These are phyloP conservation scores for Colletotrichum simmondsii DNA, from an alignment of 2,329 filamentous ascomycete species.

Conservation along the genomic window DNA sequence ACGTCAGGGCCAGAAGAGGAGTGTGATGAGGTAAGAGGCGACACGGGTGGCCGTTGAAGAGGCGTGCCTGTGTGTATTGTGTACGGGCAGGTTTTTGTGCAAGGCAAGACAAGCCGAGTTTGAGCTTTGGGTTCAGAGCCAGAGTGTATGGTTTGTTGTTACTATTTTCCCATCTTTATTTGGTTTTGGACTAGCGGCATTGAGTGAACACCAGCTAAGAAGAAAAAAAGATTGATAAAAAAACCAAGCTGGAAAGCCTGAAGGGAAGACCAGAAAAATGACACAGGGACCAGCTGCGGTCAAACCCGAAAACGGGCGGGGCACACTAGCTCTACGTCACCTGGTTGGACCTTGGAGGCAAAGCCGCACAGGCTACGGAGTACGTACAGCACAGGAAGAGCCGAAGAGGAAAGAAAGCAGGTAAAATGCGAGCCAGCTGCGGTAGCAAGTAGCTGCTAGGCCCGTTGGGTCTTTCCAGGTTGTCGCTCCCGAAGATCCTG, in stretches of 20 bases:
- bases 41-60: neutral
- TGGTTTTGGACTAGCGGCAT: neutral
- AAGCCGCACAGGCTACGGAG: neutral
- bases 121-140: neutral
- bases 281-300: constrained; percentile 10
- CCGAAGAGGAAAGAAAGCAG: constrained; percentile 1
- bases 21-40: neutral
- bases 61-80: neutral
- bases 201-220: too few relatives aligned
- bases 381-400: too few relatives aligned
- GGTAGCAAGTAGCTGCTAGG: neutral
- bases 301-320: constrained; percentile 20
- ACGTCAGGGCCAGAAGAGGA: too few relatives aligned
- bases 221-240: neutral
- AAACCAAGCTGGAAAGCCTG: neutral
- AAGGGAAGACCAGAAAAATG: neutral
- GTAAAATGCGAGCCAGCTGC: neutral
- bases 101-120: neutral
- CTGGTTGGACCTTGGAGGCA: neutral
- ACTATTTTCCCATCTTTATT: neutral
- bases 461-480: neutral
- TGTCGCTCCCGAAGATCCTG: neutral
- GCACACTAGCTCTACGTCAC: constrained; percentile 28
- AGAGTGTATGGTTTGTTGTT: neutral
- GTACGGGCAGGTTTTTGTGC: neutral